Evolutionary conservation across 2,329 filamentous ascomycete species (phyloP), one percentile per base, ranked within the genome.

Genomic region (Cadophora gregata): DNA sequence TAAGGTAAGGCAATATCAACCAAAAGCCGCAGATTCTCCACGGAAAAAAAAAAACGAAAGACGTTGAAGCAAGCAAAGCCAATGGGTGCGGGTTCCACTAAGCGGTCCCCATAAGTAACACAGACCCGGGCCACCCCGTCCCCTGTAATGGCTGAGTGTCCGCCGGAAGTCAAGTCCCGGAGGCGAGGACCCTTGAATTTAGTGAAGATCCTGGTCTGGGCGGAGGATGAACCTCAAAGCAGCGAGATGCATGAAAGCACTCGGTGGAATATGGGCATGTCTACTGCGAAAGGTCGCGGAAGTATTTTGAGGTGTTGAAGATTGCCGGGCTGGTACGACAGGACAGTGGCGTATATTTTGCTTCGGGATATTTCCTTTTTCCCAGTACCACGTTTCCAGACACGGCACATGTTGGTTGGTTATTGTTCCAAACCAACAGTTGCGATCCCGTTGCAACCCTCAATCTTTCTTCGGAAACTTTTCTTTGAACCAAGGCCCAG

Each of bases 121-220:
- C 25, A 25, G 50, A 31, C 50, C 48, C 50, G 50, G 50, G 50
- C 50, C 50, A 31, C 19, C 24, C 50, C 50, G 50, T 53, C 27
- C 50, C 25, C 50, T 31, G 50, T 1, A 53, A 19, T 31, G 31
- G n/a, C 5, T 27, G 14, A n/a, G 27, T 24, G 10, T 51, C 24
- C 14, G 24, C 48, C 24, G 48, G 48, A 51, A 51, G 48, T 27
- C 24, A 27, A 51, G 16, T 31, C 14, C 50, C 50, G 50, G 4
- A 9, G 50, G 12, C 6, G 16, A 29, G 27, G 42, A 47, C 25
- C 50, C 50, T 16, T 53, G 50, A 29, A 31, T 53, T n/a, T 31
- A 29, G 50, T 16, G 50, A 53, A 2, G 21, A 29, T 29, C 48
- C 48, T 51, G 25, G 48, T 29, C 48, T 51, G 25, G 47, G 21